These are phyloP conservation scores for Wickerhamomyces strasburgensis DNA, from an alignment of 805 yeast genomes.

Conservation along the genomic window DNA sequence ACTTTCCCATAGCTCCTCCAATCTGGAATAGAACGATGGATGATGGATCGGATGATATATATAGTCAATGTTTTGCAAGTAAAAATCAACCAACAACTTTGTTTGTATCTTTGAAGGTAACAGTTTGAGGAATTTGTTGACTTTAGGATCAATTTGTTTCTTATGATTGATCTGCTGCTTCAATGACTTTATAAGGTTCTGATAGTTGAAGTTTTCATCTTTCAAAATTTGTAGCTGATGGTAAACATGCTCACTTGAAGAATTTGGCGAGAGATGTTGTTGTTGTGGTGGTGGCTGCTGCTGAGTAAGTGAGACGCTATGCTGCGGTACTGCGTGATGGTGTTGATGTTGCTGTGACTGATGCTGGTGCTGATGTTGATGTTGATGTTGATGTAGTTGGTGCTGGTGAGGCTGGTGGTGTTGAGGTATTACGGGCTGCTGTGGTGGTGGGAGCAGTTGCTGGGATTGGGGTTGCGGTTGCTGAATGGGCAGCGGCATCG, in stretches of 20 bases:
- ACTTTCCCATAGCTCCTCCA: slow-evolving; percentile 19
- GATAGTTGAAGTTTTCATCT: not conserved
- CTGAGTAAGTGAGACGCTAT: too few relatives aligned
- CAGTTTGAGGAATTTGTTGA: slow-evolving; percentile 15
- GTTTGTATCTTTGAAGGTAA: slow-evolving; percentile 24
- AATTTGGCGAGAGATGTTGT: too few relatives aligned
- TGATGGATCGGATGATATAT: slow-evolving; percentile 28
- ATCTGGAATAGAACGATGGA: slow-evolving; percentile 19
- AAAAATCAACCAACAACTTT: slow-evolving; percentile 23
- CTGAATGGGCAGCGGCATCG: too few relatives aligned
- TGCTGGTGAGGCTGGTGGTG: not conserved
- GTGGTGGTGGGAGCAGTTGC: slow-evolving; percentile 1
- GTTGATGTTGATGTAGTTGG: slow-evolving; percentile 3
- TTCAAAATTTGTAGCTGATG: not conserved
- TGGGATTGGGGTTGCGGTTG: not conserved
- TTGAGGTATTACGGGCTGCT: not conserved
- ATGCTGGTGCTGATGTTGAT: slow-evolving; percentile 3
- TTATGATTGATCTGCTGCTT: not conserved
- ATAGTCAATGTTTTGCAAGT: slow-evolving; percentile 25
- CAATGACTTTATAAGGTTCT: not conserved
- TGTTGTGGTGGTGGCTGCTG: slow-evolving; percentile 2
- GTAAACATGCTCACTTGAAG: too few relatives aligned
- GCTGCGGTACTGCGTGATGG: slow-evolving; percentile 8
- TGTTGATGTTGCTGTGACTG: slow-evolving; percentile 4
- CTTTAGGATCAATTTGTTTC: not conserved